phyloP scores from a whole-genome alignment of 148 eudicot genomes.

The Suaeda aralocaspica region DNA sequence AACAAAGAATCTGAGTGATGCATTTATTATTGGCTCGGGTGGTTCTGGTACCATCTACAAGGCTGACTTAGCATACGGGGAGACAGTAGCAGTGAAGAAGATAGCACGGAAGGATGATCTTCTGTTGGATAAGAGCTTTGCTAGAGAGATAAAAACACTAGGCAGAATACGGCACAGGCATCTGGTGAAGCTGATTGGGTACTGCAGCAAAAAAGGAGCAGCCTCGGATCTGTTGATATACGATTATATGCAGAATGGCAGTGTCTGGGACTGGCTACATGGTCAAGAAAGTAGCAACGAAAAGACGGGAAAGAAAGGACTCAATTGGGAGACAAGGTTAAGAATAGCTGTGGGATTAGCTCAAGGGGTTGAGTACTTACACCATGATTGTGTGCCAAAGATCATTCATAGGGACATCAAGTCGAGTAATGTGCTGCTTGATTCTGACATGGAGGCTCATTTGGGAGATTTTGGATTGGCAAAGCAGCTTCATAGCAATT shows the following conservation, averaged over 20 bases:
- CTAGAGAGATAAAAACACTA: slow-evolving; percentile 80
- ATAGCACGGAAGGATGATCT: slow-evolving; percentile 66
- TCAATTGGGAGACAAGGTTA: slow-evolving; percentile 76
- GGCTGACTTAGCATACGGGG: slow-evolving; percentile 65
- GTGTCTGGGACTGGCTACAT: slow-evolving; percentile 94
- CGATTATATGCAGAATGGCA: slow-evolving; percentile 95
- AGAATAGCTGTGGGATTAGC: slow-evolving; percentile 89
- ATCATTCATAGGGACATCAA: slow-evolving; percentile 94
- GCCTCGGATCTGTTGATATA: slow-evolving; percentile 71
- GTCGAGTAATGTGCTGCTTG: slow-evolving; percentile 77
- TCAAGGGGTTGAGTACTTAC: slow-evolving; percentile 91
- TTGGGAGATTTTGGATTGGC: slow-evolving; percentile 97
- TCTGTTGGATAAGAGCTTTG: slow-evolving; percentile 70
- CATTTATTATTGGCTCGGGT: slow-evolving; percentile 81
- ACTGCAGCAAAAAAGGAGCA: slow-evolving; percentile 57
- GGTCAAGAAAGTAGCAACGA: slow-evolving; percentile 20
- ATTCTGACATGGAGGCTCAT: slow-evolving; percentile 87
- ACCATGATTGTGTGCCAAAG: slow-evolving; percentile 89
- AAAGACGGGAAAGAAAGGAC: slow-evolving; percentile 46
- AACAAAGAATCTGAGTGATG: slow-evolving; percentile 81
- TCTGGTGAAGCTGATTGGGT: slow-evolving; percentile 79
- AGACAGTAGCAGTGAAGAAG: slow-evolving; percentile 76
- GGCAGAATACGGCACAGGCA: slow-evolving; percentile 94
- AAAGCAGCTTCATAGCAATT: slow-evolving; percentile 47
- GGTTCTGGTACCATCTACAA: slow-evolving; percentile 88